These are phyloP conservation scores for Nicotiana paniculata DNA, from an alignment of 257 asterid genomes.

Conservation along the genomic window DNA sequence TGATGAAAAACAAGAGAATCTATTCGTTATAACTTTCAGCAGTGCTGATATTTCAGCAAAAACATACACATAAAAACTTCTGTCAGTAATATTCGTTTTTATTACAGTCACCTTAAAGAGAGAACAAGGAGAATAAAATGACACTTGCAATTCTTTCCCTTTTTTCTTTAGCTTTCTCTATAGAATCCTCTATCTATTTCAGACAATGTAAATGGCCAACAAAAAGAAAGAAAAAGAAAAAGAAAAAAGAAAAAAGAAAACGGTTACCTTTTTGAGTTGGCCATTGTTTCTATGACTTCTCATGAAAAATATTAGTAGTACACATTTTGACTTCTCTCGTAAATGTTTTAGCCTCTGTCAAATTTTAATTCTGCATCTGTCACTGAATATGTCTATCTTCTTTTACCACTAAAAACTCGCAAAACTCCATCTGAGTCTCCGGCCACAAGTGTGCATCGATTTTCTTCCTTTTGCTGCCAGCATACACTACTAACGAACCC, in stretches of 20 bases:
- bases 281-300: background rate
- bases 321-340: background rate
- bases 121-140: background rate
- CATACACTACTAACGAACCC: slow-evolving; percentile 72
- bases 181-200: background rate
- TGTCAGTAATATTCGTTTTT: background rate
- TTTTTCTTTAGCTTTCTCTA: background rate
- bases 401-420: slow-evolving; percentile 54
- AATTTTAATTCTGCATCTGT: background rate
- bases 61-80: background rate
- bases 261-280: background rate
- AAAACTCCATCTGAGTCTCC: slow-evolving; percentile 84
- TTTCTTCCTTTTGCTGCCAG: slow-evolving; percentile 70
- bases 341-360: too few relatives aligned
- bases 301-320: background rate
- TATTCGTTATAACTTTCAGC: background rate
- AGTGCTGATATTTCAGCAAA: background rate
- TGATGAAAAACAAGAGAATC: background rate
- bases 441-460: slow-evolving; percentile 66
- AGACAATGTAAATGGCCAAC: background rate
- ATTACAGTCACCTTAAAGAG: background rate
- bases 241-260: background rate
- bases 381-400: background rate
- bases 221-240: background rate
- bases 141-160: background rate